Conservation (phyloP, 2,329 filamentous ascomycete genomes). For the Bipolaris bicolor region DNA sequence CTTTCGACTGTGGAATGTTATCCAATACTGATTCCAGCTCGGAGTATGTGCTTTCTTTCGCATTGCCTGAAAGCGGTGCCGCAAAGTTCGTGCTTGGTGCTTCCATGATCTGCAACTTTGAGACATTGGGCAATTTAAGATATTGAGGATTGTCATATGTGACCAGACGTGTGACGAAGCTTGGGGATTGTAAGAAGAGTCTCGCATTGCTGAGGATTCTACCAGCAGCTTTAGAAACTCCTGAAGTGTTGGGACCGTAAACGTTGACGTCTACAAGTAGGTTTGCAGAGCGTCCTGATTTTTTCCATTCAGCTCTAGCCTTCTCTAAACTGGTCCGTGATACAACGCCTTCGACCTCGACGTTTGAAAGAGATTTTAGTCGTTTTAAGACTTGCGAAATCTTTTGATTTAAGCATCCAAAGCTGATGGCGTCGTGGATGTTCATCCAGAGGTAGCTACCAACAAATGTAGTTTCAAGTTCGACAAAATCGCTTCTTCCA, state of each 20-base stretch:
- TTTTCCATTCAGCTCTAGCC: not conserved
- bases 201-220: not conserved
- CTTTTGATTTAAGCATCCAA: not conserved
- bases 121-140: constrained; percentile 11
- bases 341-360: not conserved
- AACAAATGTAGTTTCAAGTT: not conserved
- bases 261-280: not conserved
- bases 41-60: constrained; percentile 1
- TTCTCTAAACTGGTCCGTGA: not conserved
- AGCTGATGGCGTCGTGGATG: not conserved
- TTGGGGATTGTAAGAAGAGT: constrained; percentile 10
- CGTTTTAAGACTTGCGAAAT: not conserved
- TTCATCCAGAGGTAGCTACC: not conserved
- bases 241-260: not conserved
- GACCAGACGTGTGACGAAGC: not conserved
- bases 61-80: not conserved
- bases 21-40: constrained; percentile 10
- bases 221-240: not conserved
- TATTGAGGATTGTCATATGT: constrained; percentile 17
- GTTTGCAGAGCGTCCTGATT: not conserved
- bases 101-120: not conserved
- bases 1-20: not conserved
- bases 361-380: not conserved
- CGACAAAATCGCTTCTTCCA: not conserved
- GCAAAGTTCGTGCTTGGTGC: not conserved